A percentile compares a stretch with the other conserved stretches of the same genome.
These are phyloP conservation scores for Nicotiana benthamiana DNA, from an alignment of 257 asterid genomes.

Conservation along the genomic window DNA sequence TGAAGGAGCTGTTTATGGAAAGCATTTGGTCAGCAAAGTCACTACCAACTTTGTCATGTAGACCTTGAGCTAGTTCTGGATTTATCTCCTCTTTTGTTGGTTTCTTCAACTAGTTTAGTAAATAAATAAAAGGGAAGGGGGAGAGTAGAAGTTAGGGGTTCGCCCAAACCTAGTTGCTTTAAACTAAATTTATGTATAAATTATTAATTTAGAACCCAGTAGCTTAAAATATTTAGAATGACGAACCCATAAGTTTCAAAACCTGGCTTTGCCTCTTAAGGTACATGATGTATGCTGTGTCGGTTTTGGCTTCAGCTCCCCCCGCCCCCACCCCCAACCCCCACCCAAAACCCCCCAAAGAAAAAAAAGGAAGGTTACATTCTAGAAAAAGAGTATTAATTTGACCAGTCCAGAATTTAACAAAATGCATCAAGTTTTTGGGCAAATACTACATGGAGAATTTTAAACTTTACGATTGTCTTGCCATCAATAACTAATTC, in stretches of 20 bases:
- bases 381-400: too few relatives aligned
- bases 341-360: too few relatives aligned
- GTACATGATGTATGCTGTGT: neutral
- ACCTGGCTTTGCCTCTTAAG: too few relatives aligned
- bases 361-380: too few relatives aligned
- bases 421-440: neutral
- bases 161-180: too few relatives aligned
- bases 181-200: too few relatives aligned
- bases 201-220: too few relatives aligned
- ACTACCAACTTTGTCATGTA: slow-evolving; percentile 45
- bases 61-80: neutral
- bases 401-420: too few relatives aligned
- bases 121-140: neutral
- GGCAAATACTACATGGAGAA: neutral
- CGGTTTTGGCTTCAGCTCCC: neutral
- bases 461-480: neutral
- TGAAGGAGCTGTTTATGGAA: slow-evolving; percentile 71
- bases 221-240: too few relatives aligned
- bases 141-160: too few relatives aligned
- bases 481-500: neutral
- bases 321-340: neutral
- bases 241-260: too few relatives aligned
- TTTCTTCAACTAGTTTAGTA: neutral
- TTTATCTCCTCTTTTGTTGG: neutral
- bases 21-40: slow-evolving; percentile 82